A percentile compares a stretch with the other conserved stretches of the same genome.
These are phyloP conservation scores for Ichthyophthirius multifiliis DNA, from an alignment of 169 alveolate species.

Conservation along the genomic window DNA sequence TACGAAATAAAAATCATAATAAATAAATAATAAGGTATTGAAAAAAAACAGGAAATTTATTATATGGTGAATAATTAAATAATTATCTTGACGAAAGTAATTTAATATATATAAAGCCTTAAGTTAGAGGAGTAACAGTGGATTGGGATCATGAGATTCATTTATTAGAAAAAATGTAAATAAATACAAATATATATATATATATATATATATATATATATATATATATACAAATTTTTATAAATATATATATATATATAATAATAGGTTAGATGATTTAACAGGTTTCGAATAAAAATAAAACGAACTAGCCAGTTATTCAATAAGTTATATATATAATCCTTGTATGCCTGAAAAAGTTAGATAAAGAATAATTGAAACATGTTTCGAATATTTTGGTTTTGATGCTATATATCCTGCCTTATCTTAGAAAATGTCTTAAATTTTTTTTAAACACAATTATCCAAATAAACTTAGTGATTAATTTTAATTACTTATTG, in stretches of 20 bases:
- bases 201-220: background rate
- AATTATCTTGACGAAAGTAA: constrained; percentile 17
- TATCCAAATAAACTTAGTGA: background rate
- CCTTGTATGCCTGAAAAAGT: constrained; percentile 36
- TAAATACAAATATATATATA: background rate
- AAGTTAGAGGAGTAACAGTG: constrained; percentile 32
- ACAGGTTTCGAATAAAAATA: constrained; percentile 4
- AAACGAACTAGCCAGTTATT: background rate
- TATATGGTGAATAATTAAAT: constrained; percentile 25
- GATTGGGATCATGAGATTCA: constrained; percentile 40
- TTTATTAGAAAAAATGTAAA: background rate
- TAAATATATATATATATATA: background rate
- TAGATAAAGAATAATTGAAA: constrained; percentile 22
- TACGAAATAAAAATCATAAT: background rate
- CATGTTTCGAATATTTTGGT: constrained; percentile 26
- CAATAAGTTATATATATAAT: constrained; percentile 15
- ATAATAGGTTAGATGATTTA: constrained; percentile 2
- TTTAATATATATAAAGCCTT: constrained; percentile 24
- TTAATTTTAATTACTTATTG: constrained; percentile 15
- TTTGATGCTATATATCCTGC: constrained; percentile 34
- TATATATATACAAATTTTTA: background rate
- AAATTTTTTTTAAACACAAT: background rate
- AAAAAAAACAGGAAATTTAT: constrained; percentile 24
- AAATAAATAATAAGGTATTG: background rate
- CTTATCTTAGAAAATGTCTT: constrained; percentile 1